Evolutionary conservation across 306 rosid genomes (phyloP).

Genomic region (peach (Prunus persica)): DNA sequence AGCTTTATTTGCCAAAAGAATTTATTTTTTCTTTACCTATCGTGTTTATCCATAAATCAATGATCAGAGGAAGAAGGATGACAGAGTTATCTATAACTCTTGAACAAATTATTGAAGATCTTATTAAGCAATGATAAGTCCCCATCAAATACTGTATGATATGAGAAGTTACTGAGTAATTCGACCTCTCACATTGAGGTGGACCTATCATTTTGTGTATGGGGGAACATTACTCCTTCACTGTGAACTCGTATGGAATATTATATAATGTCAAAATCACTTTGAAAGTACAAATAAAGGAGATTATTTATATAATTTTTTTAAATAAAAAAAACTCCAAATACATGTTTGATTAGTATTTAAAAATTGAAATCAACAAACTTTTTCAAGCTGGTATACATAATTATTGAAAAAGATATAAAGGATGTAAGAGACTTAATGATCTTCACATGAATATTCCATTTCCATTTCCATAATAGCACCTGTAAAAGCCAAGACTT

Average conservation of each 20-base stretch:
- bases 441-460: conserved; percentile 23
- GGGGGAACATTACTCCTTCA: neutral
- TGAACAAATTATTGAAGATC: too few relatives aligned
- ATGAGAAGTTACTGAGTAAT: neutral
- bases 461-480: neutral
- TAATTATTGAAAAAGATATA: neutral
- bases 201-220: neutral
- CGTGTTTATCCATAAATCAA: too few relatives aligned
- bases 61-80: too few relatives aligned
- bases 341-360: neutral
- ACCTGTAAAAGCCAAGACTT: neutral
- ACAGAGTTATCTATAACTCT: too few relatives aligned
- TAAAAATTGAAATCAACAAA: neutral
- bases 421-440: neutral
- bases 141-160: neutral
- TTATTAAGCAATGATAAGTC: neutral
- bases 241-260: neutral
- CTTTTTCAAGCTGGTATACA: neutral
- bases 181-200: neutral
- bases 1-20: neutral
- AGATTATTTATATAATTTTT: neutral
- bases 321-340: neutral
- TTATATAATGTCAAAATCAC: neutral
- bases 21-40: too few relatives aligned
- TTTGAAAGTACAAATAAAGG: neutral